phyloP scores from a whole-genome alignment of 2,329 filamentous ascomycete species.

The Paraphaeosphaeria sporulosa region DNA sequence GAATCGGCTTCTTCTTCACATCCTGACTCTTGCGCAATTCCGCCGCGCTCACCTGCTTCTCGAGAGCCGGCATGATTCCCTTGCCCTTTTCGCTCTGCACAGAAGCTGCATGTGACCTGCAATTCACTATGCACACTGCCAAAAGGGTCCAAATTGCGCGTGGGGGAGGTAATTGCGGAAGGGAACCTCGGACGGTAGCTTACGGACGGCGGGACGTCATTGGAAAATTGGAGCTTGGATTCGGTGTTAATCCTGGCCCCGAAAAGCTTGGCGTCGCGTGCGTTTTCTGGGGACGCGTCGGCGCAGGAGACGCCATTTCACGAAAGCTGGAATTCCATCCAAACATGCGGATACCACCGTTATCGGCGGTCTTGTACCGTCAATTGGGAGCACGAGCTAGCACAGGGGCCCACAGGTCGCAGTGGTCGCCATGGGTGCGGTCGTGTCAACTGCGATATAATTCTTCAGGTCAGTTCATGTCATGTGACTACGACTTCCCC shows the following conservation, averaged over 20 bases:
- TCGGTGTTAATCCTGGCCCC: conserved; percentile 13
- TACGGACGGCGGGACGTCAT: conserved; percentile 38
- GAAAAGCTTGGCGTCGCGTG: conserved; percentile 35
- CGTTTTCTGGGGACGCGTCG: conserved; percentile 23
- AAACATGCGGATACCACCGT: conserved; percentile 35
- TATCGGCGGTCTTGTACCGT: conserved; percentile 32
- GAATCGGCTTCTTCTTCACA: conserved; percentile 51
- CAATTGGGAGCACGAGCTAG: conserved; percentile 21
- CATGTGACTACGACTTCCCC: conserved; percentile 38
- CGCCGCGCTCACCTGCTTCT: conserved; percentile 40
- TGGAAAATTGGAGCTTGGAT: conserved; percentile 27
- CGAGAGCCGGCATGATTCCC: conserved; percentile 50
- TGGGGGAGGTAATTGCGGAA: conserved; percentile 13
- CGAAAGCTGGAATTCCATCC: conserved; percentile 16
- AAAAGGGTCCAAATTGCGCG: conserved; percentile 13
- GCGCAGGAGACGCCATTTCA: conserved; percentile 6
- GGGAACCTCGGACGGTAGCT: conserved; percentile 15
- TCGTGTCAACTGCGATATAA: conserved; percentile 31
- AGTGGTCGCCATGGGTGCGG: conserved; percentile 22
- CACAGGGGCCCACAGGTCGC: conserved; percentile 18
- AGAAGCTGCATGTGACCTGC: conserved; percentile 42
- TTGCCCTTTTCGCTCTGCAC: conserved; percentile 12
- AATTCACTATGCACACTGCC: neutral
- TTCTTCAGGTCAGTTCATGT: conserved; percentile 44
- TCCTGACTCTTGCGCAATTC: conserved; percentile 52